phyloP scores from a whole-genome alignment of 805 yeast genomes.

The Pichia phayaonensis region DNA sequence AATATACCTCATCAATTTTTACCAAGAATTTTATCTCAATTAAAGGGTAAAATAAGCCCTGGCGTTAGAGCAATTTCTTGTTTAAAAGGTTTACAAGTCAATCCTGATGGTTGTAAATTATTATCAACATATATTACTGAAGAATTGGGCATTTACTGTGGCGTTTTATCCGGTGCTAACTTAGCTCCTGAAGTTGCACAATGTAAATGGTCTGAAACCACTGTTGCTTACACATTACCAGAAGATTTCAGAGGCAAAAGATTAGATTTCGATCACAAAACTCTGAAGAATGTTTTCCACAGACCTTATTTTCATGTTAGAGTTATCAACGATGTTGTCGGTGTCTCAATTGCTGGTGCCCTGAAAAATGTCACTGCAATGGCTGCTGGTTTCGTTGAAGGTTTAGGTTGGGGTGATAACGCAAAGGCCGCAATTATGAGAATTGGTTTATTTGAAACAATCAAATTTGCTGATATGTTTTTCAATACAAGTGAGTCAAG shows the following conservation, averaged over 20 bases:
- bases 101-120: slow-evolving; percentile 75
- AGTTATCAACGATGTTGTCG: slow-evolving; percentile 88
- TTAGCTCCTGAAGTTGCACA: slow-evolving; percentile 95
- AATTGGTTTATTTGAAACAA: slow-evolving; percentile 86
- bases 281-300: slow-evolving; percentile 82
- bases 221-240: slow-evolving; percentile 84
- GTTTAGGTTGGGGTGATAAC: slow-evolving; percentile 98
- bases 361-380: slow-evolving; percentile 92
- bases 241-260: slow-evolving; percentile 60
- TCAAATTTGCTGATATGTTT: slow-evolving; percentile 74
- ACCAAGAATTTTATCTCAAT: slow-evolving; percentile 64
- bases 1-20: slow-evolving; percentile 97
- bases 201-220: slow-evolving; percentile 95
- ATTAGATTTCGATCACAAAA: slow-evolving; percentile 60
- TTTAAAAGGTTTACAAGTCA: slow-evolving; percentile 89
- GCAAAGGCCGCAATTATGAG: slow-evolving; percentile 98
- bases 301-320: slow-evolving; percentile 97
- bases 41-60: slow-evolving; percentile 67
- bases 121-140: slow-evolving; percentile 74
- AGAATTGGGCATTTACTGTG: slow-evolving; percentile 81
- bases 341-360: slow-evolving; percentile 95
- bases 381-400: slow-evolving; percentile 96
- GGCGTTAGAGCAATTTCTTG: slow-evolving; percentile 86
- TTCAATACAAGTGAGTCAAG: slow-evolving; percentile 66
- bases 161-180: slow-evolving; percentile 96